Percentiles rank a stretch among this genome's conserved stretches.
Evolutionary conservation across 2,329 filamentous ascomycete species (phyloP).

Genomic region (Hypomyces perniciosus): DNA sequence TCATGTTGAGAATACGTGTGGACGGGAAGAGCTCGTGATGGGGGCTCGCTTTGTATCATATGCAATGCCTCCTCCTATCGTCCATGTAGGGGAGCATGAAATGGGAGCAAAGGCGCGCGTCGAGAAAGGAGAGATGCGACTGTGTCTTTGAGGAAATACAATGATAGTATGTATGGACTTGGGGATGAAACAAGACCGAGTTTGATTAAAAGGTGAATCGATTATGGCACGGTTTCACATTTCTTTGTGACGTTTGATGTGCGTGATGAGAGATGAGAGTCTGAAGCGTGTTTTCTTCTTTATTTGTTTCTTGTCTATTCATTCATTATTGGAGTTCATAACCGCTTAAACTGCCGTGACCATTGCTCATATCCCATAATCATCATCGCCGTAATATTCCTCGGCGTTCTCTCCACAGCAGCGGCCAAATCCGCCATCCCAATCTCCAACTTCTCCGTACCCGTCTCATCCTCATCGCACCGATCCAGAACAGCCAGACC

Average conservation of each 20-base stretch:
- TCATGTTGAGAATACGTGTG: neutral
- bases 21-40: too few species aligned
- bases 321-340: neutral
- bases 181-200: too few species aligned
- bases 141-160: neutral
- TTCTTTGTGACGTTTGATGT: neutral
- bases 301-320: neutral
- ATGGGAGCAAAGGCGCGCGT: neutral
- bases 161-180: neutral
- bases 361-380: conserved; percentile 53
- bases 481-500: conserved; percentile 38
- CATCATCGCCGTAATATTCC: conserved; percentile 55
- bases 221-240: too few species aligned
- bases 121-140: too few species aligned
- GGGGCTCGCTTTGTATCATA: neutral
- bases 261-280: neutral
- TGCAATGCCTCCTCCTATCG: neutral
- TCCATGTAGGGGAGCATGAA: neutral
- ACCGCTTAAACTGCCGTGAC: conserved; percentile 34
- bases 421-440: conserved; percentile 38
- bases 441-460: conserved; percentile 27
- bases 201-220: too few species aligned
- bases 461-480: conserved; percentile 24
- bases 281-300: neutral
- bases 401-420: conserved; percentile 42